phyloP scores from a whole-genome alignment of 2,329 filamentous ascomycete species.

The Aspergillus viridinutans region DNA sequence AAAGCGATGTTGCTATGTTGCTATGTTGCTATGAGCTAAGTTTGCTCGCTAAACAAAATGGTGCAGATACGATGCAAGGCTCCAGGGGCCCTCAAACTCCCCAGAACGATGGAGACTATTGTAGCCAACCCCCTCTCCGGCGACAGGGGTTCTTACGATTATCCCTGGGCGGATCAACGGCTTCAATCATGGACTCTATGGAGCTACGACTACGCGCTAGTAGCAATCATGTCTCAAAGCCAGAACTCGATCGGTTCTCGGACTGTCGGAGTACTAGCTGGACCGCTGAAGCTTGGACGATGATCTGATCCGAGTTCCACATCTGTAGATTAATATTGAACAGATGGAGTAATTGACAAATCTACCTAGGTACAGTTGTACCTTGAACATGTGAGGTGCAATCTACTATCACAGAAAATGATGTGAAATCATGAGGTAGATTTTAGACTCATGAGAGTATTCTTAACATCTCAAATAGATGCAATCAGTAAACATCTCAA shows the following conservation, averaged over 20 bases:
- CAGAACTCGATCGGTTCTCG: not conserved
- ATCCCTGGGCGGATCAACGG: constrained; percentile 33
- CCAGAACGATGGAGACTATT: constrained; percentile 14
- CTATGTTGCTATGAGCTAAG: too few relatives aligned
- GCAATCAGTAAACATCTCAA: not conserved
- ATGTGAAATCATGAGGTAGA: not conserved
- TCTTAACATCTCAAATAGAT: not conserved
- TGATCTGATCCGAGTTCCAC: not conserved
- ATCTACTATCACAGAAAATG: not conserved
- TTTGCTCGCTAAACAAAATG: not conserved
- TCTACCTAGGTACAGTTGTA: not conserved
- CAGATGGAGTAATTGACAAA: not conserved
- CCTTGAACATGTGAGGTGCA: not conserved
- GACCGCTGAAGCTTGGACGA: not conserved
- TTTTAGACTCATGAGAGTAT: not conserved
- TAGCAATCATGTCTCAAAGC: not conserved
- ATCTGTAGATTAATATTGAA: not conserved
- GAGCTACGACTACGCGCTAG: not conserved
- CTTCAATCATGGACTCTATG: not conserved
- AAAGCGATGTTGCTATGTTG: not conserved
- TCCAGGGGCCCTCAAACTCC: not conserved
- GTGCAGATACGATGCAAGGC: not conserved
- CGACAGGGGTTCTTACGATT: constrained; percentile 15
- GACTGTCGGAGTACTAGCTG: not conserved
- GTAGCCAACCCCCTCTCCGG: constrained; percentile 13